Conservation (phyloP, 805 yeast species). For the Komagataella pseudopastoris region DNA sequence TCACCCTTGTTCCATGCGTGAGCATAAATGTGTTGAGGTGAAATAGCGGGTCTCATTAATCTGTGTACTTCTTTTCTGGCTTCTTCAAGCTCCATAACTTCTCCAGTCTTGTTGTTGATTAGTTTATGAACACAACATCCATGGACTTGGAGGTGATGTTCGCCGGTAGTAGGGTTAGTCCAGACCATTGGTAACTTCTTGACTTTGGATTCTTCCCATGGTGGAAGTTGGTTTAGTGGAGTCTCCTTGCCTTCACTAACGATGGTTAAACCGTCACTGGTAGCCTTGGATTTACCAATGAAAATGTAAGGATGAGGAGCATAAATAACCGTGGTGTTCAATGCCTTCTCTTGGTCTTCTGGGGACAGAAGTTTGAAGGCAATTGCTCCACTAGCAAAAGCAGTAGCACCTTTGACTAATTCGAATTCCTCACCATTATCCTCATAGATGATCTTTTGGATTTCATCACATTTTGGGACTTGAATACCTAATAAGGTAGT, state of each 20-base stretch:
- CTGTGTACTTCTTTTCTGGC: slow-evolving; percentile 62
- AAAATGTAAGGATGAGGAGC: slow-evolving; percentile 90
- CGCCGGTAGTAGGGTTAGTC: slow-evolving; percentile 81
- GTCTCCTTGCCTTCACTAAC: slow-evolving; percentile 66
- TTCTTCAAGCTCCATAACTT: slow-evolving; percentile 48
- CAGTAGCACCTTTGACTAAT: slow-evolving; percentile 77
- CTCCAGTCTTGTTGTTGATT: slow-evolving; percentile 39
- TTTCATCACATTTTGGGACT: slow-evolving; percentile 58
- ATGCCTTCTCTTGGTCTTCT: slow-evolving; percentile 63
- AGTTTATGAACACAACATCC: slow-evolving; percentile 75
- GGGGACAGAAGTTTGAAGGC: slow-evolving; percentile 57
- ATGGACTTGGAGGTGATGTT: slow-evolving; percentile 77
- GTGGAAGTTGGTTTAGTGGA: slow-evolving; percentile 55
- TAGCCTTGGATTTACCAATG: slow-evolving; percentile 69
- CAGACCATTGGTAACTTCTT: slow-evolving; percentile 78
- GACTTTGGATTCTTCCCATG: slow-evolving; percentile 70
- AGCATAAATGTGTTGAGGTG: slow-evolving; percentile 61
- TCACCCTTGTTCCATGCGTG: slow-evolving; percentile 82
- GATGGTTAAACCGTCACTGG: slow-evolving; percentile 80
- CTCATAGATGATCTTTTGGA: slow-evolving; percentile 53
- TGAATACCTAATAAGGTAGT: slow-evolving; percentile 76
- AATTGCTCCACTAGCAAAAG: slow-evolving; percentile 73
- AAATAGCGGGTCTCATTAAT: slow-evolving; percentile 76
- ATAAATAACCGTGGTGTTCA: slow-evolving; percentile 69
- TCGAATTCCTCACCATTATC: slow-evolving; percentile 51